phyloP scores from a whole-genome alignment of 2,329 filamentous ascomycete genomes.

The Trichoderma sp. region DNA sequence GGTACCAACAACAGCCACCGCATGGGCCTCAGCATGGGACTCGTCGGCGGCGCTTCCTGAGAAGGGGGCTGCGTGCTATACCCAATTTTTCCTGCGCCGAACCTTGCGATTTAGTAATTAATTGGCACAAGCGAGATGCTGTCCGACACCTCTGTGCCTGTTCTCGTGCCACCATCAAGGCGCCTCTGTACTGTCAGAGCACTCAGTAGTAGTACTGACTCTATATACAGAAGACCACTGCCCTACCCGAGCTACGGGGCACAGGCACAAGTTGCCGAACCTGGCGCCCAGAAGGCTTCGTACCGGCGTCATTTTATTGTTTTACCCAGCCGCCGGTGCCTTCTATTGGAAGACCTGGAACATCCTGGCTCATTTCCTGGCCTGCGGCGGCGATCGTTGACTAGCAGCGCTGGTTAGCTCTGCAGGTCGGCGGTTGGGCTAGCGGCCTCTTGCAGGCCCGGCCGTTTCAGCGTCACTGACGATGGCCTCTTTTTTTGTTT shows the following conservation, averaged over 20 bases:
- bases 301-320: not conserved
- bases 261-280: not conserved
- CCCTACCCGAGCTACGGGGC: not conserved
- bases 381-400: constrained; percentile 16
- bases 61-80: not conserved
- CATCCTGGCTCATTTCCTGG: not conserved
- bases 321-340: not conserved
- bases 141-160: not conserved
- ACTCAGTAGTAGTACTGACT: not conserved
- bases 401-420: constrained; percentile 3
- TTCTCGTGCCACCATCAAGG: constrained; percentile 5
- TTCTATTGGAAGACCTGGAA: not conserved
- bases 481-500: constrained; percentile 1
- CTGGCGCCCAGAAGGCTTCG: not conserved
- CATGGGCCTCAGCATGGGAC: constrained; percentile 1
- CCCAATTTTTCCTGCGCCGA: not conserved
- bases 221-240: not conserved
- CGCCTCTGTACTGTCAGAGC: not conserved
- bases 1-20: not conserved
- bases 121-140: constrained; percentile 22
- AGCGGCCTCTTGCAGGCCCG: constrained; percentile 19
- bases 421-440: not conserved
- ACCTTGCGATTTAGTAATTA: not conserved
- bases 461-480: constrained; percentile 16
- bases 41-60: not conserved